A percentile compares a stretch with the other conserved stretches of the same genome.
These are phyloP conservation scores for Claviceps maximensis DNA, from an alignment of 2,329 filamentous ascomycete genomes.

Conservation along the genomic window DNA sequence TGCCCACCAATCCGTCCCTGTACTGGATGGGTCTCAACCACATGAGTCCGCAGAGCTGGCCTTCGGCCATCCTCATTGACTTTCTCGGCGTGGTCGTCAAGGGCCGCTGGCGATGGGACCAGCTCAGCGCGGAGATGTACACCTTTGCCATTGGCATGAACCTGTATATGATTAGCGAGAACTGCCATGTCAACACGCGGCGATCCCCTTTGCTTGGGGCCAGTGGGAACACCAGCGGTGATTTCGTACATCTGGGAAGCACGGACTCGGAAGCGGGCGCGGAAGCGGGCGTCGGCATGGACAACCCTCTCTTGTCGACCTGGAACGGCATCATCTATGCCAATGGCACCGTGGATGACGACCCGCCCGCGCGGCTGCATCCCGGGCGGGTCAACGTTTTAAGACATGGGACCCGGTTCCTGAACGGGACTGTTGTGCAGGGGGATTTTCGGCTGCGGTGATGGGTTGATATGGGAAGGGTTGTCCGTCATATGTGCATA, in stretches of 20 bases:
- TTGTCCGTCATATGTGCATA: no score
- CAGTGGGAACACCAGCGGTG: no score
- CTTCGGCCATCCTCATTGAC: constrained; percentile 19
- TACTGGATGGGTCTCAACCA: constrained; percentile 20
- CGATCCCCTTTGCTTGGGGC: constrained; percentile 15
- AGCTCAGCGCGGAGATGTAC: constrained; percentile 19
- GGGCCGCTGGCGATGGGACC: constrained; percentile 13
- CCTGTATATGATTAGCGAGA: constrained; percentile 21
- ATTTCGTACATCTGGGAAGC: neutral
- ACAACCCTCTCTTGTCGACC: neutral
- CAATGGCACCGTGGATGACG: constrained; percentile 16
- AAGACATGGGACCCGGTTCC: constrained; percentile 14
- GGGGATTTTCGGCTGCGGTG: neutral
- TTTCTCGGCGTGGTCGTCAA: constrained; percentile 19
- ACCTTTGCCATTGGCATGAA: constrained; percentile 16
- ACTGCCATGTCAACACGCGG: constrained; percentile 13
- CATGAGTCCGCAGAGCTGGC: constrained; percentile 16
- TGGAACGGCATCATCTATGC: constrained; percentile 21
- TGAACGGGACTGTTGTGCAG: constrained; percentile 12
- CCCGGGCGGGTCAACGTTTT: constrained; percentile 11
- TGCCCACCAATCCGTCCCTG: constrained; percentile 21
- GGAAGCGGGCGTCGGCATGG: neutral
- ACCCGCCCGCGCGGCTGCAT: constrained; percentile 11
- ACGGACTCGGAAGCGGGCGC: neutral
- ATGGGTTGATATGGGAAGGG: no score